Percentiles rank a stretch among this genome's conserved stretches.
Conservation (phyloP, 805 yeast species). For the Candida glaebosa region DNA sequence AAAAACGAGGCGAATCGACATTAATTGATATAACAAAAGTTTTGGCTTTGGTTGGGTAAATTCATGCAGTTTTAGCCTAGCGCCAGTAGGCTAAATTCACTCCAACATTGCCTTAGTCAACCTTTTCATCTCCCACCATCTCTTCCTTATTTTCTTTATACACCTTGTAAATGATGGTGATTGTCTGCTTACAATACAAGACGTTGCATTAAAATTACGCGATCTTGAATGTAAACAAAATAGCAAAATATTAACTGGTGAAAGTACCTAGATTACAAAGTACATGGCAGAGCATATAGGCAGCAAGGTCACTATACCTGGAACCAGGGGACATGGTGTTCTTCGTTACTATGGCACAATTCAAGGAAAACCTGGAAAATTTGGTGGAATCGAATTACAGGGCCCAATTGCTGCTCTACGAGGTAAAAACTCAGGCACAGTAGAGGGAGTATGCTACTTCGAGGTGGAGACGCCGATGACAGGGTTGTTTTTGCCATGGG, state of each 20-base stretch:
- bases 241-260: neutral
- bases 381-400: slow-evolving; percentile 84
- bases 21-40: no score
- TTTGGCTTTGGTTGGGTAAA: no score
- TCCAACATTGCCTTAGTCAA: no score
- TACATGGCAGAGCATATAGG: slow-evolving; percentile 32
- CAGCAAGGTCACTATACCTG: slow-evolving; percentile 51
- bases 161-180: neutral
- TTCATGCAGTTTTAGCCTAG: neutral
- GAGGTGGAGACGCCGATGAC: slow-evolving; percentile 57
- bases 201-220: neutral
- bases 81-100: neutral
- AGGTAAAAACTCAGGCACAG: slow-evolving; percentile 88
- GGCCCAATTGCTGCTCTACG: slow-evolving; percentile 52
- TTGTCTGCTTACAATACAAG: neutral
- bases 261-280: neutral
- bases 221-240: neutral
- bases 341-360: slow-evolving; percentile 72
- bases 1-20: no score
- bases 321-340: slow-evolving; percentile 62
- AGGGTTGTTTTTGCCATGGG: slow-evolving; percentile 72
- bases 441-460: slow-evolving; percentile 69
- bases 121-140: no score
- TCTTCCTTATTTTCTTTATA: neutral
- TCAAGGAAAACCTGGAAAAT: slow-evolving; percentile 65